Conservation (phyloP, 306 rosid species). For the Pueraria montana region DNA sequence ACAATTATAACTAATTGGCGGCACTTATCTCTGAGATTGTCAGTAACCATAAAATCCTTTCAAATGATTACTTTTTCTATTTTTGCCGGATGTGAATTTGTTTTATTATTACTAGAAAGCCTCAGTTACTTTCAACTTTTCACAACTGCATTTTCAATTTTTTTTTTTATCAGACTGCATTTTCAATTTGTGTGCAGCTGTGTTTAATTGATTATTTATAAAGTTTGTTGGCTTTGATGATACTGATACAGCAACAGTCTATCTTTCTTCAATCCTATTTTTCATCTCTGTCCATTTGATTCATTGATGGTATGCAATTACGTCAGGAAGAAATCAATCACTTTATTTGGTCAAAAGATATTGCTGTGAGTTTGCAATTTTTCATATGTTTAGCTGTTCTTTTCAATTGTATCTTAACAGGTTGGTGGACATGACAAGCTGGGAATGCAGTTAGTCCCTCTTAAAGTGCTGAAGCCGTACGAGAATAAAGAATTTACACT, state of each 20-base stretch:
- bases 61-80: background rate
- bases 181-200: constrained; percentile 11
- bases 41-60: background rate
- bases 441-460: constrained; percentile 91
- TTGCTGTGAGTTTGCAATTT: background rate
- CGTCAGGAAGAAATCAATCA: background rate
- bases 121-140: background rate
- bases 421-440: constrained; percentile 86
- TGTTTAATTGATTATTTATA: constrained; percentile 1
- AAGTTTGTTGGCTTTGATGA: background rate
- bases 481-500: constrained; percentile 71
- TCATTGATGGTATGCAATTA: background rate
- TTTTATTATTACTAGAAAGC: background rate
- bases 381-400: constrained; percentile 16
- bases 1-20: background rate
- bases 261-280: constrained; percentile 1
- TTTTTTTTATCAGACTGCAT: too few species aligned
- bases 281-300: background rate
- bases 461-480: constrained; percentile 69
- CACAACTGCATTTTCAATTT: constrained; percentile 33
- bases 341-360: background rate
- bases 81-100: background rate
- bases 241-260: background rate
- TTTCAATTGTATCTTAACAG: constrained; percentile 51
- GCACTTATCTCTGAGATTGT: background rate